These are phyloP conservation scores for Daedaleopsis sinensis DNA, from an alignment of 768 basidiomycete genomes.

Conservation along the genomic window DNA sequence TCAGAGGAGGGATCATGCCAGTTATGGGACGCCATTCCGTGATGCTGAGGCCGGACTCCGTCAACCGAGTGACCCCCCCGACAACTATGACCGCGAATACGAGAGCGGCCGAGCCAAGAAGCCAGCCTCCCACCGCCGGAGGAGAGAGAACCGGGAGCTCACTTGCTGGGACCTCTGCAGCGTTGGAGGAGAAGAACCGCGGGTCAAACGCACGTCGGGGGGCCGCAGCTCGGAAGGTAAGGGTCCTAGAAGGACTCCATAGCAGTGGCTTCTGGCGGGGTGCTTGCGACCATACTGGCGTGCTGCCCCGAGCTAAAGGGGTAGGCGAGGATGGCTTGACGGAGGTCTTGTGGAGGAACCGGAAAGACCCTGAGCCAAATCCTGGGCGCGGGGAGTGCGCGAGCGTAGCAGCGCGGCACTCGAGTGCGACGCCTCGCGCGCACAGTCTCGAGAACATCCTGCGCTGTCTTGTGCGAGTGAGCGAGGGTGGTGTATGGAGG, in stretches of 20 bases:
- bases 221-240: constrained; percentile 9
- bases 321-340: not conserved
- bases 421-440: constrained; percentile 18
- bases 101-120: constrained; percentile 80
- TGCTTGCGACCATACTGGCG: constrained; percentile 2
- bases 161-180: constrained; percentile 19
- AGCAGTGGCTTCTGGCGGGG: constrained; percentile 1
- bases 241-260: constrained; percentile 3
- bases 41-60: constrained; percentile 96
- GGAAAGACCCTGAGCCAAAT: not conserved
- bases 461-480: not conserved
- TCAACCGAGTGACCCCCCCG: constrained; percentile 94
- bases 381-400: constrained; percentile 10
- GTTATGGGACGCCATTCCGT: constrained; percentile 97
- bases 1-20: constrained; percentile 84
- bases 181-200: constrained; percentile 44
- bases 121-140: constrained; percentile 80
- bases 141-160: constrained; percentile 62
- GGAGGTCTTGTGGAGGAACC: constrained; percentile 7
- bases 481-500: not conserved
- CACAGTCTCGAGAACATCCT: constrained; percentile 19
- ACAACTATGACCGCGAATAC: constrained; percentile 94
- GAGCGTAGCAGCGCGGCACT: constrained; percentile 14
- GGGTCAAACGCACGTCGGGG: constrained; percentile 30
- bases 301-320: not conserved